These are phyloP conservation scores for Chloromonas sp. DNA, from an alignment of 163 green algal genomes.

Conservation along the genomic window DNA sequence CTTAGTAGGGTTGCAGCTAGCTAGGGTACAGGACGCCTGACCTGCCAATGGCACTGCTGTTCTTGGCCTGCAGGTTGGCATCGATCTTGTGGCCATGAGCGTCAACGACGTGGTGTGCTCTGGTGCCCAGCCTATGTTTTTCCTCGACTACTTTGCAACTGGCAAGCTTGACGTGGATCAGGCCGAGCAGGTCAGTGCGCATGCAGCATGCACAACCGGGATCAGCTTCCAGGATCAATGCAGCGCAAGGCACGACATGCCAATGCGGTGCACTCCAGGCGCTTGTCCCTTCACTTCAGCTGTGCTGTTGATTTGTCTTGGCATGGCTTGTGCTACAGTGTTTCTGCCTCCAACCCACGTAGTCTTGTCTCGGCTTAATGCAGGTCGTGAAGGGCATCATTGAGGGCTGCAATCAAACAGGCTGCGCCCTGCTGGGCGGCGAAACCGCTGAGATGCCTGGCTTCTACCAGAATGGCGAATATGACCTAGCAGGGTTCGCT, in stretches of 20 bases:
- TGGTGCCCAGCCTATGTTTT: slow-evolving; percentile 95
- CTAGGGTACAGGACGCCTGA: no score
- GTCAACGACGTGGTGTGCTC: slow-evolving; percentile 97
- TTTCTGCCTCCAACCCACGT: no score
- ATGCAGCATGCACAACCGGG: not conserved
- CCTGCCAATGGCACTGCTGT: no score
- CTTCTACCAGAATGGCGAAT: slow-evolving; percentile 93
- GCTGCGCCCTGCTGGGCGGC: slow-evolving; percentile 86
- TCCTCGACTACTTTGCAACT: slow-evolving; percentile 98
- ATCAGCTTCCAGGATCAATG: no score
- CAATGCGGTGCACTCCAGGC: no score
- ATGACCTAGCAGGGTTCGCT: slow-evolving; percentile 97
- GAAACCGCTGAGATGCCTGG: slow-evolving; percentile 99
- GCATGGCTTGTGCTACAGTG: no score
- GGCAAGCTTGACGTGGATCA: slow-evolving; percentile 89
- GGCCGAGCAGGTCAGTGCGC: slow-evolving; percentile 69
- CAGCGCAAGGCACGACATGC: no score
- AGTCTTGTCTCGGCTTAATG: not conserved
- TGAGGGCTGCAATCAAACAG: slow-evolving; percentile 83
- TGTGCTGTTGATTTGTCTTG: no score
- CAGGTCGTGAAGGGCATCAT: slow-evolving; percentile 95
- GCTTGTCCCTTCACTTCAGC: no score
- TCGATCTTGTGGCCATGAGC: slow-evolving; percentile 95
- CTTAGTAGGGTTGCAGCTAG: no score
- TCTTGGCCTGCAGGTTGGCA: slow-evolving; percentile 50